Base-by-base conservation (phyloP, 2,329 filamentous ascomycete genomes). In the Didymella exigua region DNA sequence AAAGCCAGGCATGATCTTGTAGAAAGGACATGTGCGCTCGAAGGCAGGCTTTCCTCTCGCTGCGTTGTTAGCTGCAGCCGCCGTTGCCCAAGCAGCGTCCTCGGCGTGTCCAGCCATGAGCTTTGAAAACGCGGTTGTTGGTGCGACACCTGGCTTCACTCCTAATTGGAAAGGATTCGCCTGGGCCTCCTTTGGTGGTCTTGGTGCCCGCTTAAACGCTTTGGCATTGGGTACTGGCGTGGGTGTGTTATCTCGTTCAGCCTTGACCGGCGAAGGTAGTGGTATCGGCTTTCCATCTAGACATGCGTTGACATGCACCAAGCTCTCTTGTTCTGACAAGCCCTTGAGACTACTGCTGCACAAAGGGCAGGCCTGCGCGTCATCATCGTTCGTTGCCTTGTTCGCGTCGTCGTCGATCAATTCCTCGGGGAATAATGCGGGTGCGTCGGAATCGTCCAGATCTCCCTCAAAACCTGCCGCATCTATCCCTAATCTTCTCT, bases 1-100 rank as follows among this genome's bases (percentile, higher is more conserved):
- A 67, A 97, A 89, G 0, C 91, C 92, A 0, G 93, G 93, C 77
- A 99, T 88, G 60, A 98, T 97, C 75, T 99, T 99, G 80, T 99
- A 99, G 68, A 99, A 99, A 0, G 95, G 95, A 69, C 95, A 99
- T 0, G 91, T 97, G 43, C 95, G 86, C 68, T 93, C 85, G 67
- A 93, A 95, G 0, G 93, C 89, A 16, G 89, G 90, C 70, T 91
- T 95, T 19, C 95, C 93, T 34, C 91, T 84, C 2, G 92, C 87
- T 1, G 89, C 84, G 24, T 84, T 79, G 71, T 96, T 92, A 1
- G 89, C 82, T 1, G 91, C 89, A 0, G 93, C 92, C 11, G 95
- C 95, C 30, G 85, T 86, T 1, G 89, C 87, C 95, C 95, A 99
- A 1, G 95, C 95, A 1, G 86, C 83, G 71, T 96, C 89, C 77